These are phyloP conservation scores for Thinopyrum obtusiflorum DNA, from an alignment of 202 grass and related monocot species.

Conservation along the genomic window DNA sequence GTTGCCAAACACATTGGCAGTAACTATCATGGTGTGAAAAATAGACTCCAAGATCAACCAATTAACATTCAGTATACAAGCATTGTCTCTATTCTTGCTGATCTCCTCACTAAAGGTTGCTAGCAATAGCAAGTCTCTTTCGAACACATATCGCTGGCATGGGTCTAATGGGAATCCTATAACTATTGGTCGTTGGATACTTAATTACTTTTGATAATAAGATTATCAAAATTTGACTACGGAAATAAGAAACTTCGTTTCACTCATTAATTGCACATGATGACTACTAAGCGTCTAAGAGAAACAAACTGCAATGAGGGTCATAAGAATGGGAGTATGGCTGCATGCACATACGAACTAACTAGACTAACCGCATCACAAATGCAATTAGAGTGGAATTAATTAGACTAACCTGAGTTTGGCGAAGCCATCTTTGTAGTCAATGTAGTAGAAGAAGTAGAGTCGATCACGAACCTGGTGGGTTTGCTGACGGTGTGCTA, in stretches of 20 bases:
- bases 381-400: too few relatives aligned
- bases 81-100: background rate
- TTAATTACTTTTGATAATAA: too few relatives aligned
- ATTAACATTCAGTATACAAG: background rate
- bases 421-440: background rate
- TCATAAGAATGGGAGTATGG: background rate
- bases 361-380: too few relatives aligned
- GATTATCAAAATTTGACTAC: too few relatives aligned
- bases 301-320: background rate
- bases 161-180: background rate
- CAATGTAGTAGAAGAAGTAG: background rate
- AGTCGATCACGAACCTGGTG: background rate
- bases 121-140: background rate
- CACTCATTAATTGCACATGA: background rate
- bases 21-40: background rate
- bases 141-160: background rate
- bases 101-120: too few relatives aligned
- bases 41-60: background rate
- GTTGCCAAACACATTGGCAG: background rate
- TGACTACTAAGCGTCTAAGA: background rate
- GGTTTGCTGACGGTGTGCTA: background rate
- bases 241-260: too few relatives aligned
- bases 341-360: background rate
- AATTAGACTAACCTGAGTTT: background rate
- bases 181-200: background rate